These are phyloP conservation scores for Martiniozyma asiatica DNA, from an alignment of 1,139 yeast genomes.

Conservation along the genomic window DNA sequence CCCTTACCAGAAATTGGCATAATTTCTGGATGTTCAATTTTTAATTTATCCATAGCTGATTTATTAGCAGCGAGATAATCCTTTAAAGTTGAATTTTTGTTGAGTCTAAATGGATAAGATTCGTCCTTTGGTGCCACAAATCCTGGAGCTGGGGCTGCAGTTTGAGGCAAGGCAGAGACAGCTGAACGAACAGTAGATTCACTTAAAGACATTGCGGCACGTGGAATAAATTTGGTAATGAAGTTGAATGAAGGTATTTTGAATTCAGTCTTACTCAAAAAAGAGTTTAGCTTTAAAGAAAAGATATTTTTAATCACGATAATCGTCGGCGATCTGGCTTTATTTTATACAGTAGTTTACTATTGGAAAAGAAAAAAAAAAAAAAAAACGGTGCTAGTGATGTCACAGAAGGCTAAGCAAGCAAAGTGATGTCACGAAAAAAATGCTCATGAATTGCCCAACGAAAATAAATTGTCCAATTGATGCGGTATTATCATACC, in stretches of 20 bases:
- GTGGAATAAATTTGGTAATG: no score
- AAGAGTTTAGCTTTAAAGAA: no score
- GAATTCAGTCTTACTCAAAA: no score
- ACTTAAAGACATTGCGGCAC: no score
- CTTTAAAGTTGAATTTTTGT: slow-evolving; percentile 43
- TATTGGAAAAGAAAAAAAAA: no score
- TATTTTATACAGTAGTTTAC: no score
- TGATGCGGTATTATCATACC: slow-evolving; percentile 1
- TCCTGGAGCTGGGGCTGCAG: slow-evolving; percentile 4
- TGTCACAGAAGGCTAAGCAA: no score
- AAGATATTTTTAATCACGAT: no score
- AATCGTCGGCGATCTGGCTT: no score
- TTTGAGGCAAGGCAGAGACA: slow-evolving; percentile 1
- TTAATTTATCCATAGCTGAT: slow-evolving; percentile 51
- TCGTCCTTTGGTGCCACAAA: slow-evolving; percentile 4
- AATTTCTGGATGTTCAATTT: slow-evolving; percentile 48
- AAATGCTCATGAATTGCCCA: neutral
- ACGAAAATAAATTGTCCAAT: slow-evolving; percentile 1
- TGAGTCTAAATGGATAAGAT: slow-evolving; percentile 43
- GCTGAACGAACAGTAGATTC: no score
- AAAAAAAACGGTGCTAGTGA: no score
- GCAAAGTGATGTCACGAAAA: slow-evolving; percentile 4
- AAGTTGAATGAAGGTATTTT: slow-evolving; percentile 7
- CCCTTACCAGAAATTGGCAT: slow-evolving; percentile 70
- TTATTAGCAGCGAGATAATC: slow-evolving; percentile 62